phyloP scores from a whole-genome alignment of 2,329 filamentous ascomycete species.

The Cercospora berteroae region DNA sequence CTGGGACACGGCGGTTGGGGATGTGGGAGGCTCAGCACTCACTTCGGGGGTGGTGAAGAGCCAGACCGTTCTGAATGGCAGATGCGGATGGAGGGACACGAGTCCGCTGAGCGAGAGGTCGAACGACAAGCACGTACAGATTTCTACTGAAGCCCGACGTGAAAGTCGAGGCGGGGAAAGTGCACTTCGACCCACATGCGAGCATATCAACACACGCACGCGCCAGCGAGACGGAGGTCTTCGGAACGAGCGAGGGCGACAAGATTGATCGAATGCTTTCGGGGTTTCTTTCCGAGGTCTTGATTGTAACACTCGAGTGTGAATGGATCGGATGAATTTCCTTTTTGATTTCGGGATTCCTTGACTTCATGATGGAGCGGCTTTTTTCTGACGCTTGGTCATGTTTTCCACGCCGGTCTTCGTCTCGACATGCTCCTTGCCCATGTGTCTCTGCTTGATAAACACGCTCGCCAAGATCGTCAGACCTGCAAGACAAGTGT shows the following conservation, averaged over 20 bases:
- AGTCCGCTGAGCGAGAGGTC: neutral
- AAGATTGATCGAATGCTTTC: neutral
- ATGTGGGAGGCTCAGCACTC: neutral
- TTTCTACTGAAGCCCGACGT: neutral
- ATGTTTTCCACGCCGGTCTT: neutral
- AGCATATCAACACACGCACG: neutral
- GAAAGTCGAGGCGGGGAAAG: neutral
- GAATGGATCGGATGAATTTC: neutral
- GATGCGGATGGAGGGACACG: neutral
- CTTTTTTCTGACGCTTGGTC: neutral
- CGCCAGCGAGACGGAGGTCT: neutral
- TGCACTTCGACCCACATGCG: neutral
- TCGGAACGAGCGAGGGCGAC: neutral
- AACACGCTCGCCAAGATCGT: neutral
- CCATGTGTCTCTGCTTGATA: conserved; percentile 2
- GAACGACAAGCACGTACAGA: neutral
- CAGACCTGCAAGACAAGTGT: neutral
- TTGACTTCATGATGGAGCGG: neutral
- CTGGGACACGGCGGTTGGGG: neutral
- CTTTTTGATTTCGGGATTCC: neutral
- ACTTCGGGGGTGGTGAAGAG: neutral
- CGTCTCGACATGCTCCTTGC: neutral
- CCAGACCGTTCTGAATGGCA: neutral
- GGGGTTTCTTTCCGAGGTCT: neutral
- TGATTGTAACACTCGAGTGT: neutral